Percentiles rank a stretch among this genome's conserved stretches.
phyloP scores from a whole-genome alignment of 164 flowering plant species.

The Vitis rotundifolia region DNA sequence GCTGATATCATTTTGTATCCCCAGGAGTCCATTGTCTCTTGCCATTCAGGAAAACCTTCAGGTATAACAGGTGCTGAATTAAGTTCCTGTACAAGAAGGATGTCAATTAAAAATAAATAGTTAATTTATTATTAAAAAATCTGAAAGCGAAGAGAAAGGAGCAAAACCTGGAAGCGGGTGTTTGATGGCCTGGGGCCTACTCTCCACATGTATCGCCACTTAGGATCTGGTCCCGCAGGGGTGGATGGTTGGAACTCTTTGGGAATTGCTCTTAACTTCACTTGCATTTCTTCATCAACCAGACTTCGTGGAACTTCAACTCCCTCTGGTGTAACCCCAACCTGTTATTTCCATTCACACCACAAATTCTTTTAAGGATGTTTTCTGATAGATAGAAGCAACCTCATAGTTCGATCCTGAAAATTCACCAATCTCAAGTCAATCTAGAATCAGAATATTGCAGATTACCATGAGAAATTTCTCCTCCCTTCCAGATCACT shows the following conservation, averaged over 20 bases:
- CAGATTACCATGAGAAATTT: too few species aligned
- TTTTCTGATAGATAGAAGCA: too few species aligned
- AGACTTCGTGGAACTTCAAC: slow-evolving; percentile 95
- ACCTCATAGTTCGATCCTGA: too few species aligned
- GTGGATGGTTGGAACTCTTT: slow-evolving; percentile 61
- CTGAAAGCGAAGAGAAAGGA: slow-evolving; percentile 5
- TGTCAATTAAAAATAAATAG: background rate
- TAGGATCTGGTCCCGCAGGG: slow-evolving; percentile 87
- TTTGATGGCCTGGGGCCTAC: slow-evolving; percentile 86
- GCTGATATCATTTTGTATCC: slow-evolving; percentile 91
- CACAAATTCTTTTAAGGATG: background rate
- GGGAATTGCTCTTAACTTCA: slow-evolving; percentile 70
- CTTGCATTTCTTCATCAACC: slow-evolving; percentile 85
- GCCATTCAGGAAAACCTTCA: slow-evolving; percentile 95
- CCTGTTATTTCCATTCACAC: slow-evolving; percentile 46
- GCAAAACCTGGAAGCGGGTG: slow-evolving; percentile 75
- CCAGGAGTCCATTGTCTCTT: slow-evolving; percentile 93
- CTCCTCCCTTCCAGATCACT: too few species aligned
- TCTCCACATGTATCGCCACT: slow-evolving; percentile 99
- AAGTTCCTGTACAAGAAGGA: slow-evolving; percentile 56
- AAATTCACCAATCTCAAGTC: too few species aligned
- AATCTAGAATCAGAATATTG: too few species aligned
- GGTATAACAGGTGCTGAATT: slow-evolving; percentile 96
- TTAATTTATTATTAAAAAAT: background rate
- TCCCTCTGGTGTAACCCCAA: slow-evolving; percentile 98